These are phyloP conservation scores for Tetraselmis chui DNA, from an alignment of 139 green algal species.

Conservation along the genomic window DNA sequence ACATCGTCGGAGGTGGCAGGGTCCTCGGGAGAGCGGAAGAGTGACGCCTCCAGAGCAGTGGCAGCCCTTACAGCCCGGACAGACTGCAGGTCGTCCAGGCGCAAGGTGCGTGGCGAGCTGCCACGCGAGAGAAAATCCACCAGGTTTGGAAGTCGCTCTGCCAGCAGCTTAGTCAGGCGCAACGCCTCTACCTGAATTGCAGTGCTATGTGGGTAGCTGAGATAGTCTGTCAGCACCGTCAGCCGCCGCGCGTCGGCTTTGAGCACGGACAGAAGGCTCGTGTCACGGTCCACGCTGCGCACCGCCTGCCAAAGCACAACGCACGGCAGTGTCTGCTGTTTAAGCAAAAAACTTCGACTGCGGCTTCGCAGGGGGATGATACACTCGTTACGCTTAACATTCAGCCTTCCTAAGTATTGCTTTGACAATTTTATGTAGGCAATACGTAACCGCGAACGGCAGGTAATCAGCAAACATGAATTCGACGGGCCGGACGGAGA, in stretches of 20 bases:
- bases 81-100: not conserved
- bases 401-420: too few relatives aligned
- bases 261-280: slow-evolving; percentile 18
- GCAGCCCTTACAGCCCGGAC: not conserved
- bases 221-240: slow-evolving; percentile 46
- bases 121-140: slow-evolving; percentile 42
- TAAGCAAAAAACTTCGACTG: too few relatives aligned
- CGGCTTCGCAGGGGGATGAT: too few relatives aligned
- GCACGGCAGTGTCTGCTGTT: too few relatives aligned
- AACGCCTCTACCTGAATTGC: slow-evolving; percentile 56
- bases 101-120: not conserved
- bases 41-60: not conserved
- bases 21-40: not conserved
- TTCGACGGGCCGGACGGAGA: too few relatives aligned
- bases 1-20: not conserved
- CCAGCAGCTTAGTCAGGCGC: slow-evolving; percentile 32
- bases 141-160: slow-evolving; percentile 44
- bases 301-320: too few relatives aligned
- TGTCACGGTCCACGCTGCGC: not conserved
- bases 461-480: too few relatives aligned
- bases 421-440: too few relatives aligned
- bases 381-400: too few relatives aligned
- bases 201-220: slow-evolving; percentile 50
- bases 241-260: slow-evolving; percentile 30
- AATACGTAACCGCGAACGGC: too few relatives aligned